Conservation (phyloP, 768 basidiomycete genomes). For the Leucocoprinus leucothites region DNA sequence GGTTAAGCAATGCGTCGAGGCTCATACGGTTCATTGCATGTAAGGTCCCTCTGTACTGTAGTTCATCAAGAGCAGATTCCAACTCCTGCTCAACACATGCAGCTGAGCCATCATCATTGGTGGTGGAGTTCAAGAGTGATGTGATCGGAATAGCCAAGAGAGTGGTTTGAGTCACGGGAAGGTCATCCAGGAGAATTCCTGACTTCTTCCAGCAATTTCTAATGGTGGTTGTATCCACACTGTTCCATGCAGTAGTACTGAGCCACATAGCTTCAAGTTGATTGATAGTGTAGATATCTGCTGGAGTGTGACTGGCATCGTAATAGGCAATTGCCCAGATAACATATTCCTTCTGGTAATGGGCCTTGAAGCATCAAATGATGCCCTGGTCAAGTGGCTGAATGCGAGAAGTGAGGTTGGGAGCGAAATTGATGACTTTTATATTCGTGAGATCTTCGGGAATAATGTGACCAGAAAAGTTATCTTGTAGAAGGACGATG, state of each 20-base stretch:
- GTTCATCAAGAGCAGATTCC: not conserved
- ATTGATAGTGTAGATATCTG: slow-evolving; percentile 30
- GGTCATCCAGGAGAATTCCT: slow-evolving; percentile 26
- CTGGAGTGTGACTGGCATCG: not conserved
- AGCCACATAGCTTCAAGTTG: slow-evolving; percentile 29
- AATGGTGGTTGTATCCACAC: slow-evolving; percentile 30
- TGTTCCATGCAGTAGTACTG: slow-evolving; percentile 29
- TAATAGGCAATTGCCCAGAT: not conserved
- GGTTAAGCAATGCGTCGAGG: not conserved
- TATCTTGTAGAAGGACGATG: slow-evolving; percentile 26
- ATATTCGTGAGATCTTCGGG: slow-evolving; percentile 17
- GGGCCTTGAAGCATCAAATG: not conserved
- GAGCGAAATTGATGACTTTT: slow-evolving; percentile 19
- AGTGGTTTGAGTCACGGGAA: not conserved
- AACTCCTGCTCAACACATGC: not conserved
- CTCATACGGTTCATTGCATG: slow-evolving; percentile 1
- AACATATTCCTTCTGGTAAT: not conserved
- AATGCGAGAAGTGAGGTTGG: slow-evolving; percentile 28
- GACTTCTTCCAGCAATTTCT: slow-evolving; percentile 36
- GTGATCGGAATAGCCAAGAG: slow-evolving; percentile 16
- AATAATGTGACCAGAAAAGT: slow-evolving; percentile 20
- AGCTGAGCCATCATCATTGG: slow-evolving; percentile 7
- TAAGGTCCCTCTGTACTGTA: too few species aligned
- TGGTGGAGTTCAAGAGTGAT: slow-evolving; percentile 16
- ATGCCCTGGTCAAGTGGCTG: slow-evolving; percentile 26